phyloP scores from a whole-genome alignment of 2,329 filamentous ascomycete genomes.

The Calonectria hawksworthii region DNA sequence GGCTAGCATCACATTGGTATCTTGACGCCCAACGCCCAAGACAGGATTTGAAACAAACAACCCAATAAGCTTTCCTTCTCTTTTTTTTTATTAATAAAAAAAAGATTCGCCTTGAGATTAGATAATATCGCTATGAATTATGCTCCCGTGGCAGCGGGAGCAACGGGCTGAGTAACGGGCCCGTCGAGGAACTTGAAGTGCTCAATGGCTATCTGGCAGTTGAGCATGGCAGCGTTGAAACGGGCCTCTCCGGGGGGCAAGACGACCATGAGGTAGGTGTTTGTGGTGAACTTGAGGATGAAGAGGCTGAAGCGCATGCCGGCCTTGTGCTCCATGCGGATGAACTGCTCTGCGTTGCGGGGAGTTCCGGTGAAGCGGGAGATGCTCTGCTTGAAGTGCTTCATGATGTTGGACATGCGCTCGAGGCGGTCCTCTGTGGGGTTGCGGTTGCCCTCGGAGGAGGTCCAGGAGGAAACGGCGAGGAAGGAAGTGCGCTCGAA shows the following conservation, averaged over 20 bases:
- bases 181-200: constrained; percentile 81
- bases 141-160: constrained; percentile 17
- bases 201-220: constrained; percentile 87
- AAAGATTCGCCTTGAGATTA: not conserved
- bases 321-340: constrained; percentile 85
- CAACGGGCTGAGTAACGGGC: constrained; percentile 44
- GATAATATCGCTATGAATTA: not conserved
- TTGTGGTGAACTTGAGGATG: constrained; percentile 95
- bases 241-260: constrained; percentile 91
- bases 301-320: constrained; percentile 89
- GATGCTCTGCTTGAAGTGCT: constrained; percentile 93
- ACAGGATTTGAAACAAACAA: constrained; percentile 24
- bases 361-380: constrained; percentile 84
- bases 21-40: constrained; percentile 45
- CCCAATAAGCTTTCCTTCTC: not conserved
- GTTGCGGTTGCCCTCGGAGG: constrained; percentile 80
- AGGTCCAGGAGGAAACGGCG: constrained; percentile 93
- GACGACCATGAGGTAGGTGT: constrained; percentile 95
- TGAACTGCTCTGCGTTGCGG: constrained; percentile 86
- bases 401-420: constrained; percentile 95
- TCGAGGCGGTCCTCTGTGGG: constrained; percentile 95
- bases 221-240: constrained; percentile 91
- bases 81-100: not conserved
- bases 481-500: constrained; percentile 98
- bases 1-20: constrained; percentile 41